Evolutionary conservation across 2,329 filamentous ascomycete species (phyloP).

Genomic region (Lachnellula subtilissima): DNA sequence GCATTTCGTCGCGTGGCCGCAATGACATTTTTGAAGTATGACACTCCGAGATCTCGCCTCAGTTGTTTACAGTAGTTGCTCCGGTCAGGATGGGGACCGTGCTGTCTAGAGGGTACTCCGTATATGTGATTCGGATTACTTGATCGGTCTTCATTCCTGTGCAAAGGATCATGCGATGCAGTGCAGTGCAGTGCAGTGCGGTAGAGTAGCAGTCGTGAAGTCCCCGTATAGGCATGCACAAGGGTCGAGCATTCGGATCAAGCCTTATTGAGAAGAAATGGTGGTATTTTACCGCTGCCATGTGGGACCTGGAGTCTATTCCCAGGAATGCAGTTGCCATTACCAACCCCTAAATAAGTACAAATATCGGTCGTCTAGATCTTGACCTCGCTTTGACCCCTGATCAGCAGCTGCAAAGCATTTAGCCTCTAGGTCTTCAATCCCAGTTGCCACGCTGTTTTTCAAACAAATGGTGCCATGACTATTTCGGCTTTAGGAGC

Average conservation of each 20-base stretch:
- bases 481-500: too few species aligned
- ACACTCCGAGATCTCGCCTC: not conserved
- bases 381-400: not conserved
- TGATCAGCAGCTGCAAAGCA: not conserved
- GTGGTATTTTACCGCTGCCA: not conserved
- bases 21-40: not conserved
- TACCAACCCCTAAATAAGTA: not conserved
- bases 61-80: too few species aligned
- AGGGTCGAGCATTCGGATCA: not conserved
- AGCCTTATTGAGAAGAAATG: not conserved
- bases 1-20: not conserved
- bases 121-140: not conserved
- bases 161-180: too few species aligned
- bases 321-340: not conserved
- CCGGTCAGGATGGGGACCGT: not conserved
- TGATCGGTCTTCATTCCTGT: too few species aligned
- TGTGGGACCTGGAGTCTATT: not conserved
- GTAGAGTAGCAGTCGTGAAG: too few species aligned
- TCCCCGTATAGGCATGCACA: not conserved
- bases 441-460: conserved; percentile 6
- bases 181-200: too few species aligned
- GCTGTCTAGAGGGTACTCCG: not conserved
- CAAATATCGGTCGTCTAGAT: not conserved
- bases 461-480: not conserved
- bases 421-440: not conserved